Conservation (phyloP, 495 filamentous ascomycete genomes). For the Neurospora tetraspora region DNA sequence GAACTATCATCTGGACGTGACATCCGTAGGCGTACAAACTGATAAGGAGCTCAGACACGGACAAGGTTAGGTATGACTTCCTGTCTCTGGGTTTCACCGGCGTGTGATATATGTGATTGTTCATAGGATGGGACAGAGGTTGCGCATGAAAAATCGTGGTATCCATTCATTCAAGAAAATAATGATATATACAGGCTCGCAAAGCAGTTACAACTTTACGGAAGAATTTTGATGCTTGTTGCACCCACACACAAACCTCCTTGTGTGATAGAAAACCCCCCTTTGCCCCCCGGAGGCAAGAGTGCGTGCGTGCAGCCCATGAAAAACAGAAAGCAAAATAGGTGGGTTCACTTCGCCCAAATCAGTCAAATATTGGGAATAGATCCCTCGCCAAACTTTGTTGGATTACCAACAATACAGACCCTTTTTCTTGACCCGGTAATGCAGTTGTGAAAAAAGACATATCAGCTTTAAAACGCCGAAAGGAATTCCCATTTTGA, state of each 20-base stretch:
- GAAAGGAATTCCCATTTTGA: slow-evolving; percentile 6
- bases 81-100: not conserved
- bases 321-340: not conserved
- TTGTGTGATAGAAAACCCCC: not conserved
- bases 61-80: not conserved
- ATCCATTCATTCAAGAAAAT: slow-evolving; percentile 9
- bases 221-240: not conserved
- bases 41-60: not conserved
- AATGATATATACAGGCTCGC: slow-evolving; percentile 17
- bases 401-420: not conserved
- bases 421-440: slow-evolving; percentile 10
- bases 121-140: not conserved
- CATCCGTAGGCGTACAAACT: not conserved
- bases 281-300: not conserved
- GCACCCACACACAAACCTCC: not conserved
- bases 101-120: not conserved
- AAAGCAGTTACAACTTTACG: not conserved
- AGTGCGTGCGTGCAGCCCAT: not conserved
- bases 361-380: not conserved
- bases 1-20: not conserved
- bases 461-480: not conserved
- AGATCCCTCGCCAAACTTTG: slow-evolving; percentile 10
- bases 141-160: slow-evolving; percentile 10
- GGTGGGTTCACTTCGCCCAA: not conserved
- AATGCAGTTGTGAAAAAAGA: slow-evolving; percentile 4